Conservation (phyloP, 805 yeast genomes). For the Candida adriatica region DNA sequence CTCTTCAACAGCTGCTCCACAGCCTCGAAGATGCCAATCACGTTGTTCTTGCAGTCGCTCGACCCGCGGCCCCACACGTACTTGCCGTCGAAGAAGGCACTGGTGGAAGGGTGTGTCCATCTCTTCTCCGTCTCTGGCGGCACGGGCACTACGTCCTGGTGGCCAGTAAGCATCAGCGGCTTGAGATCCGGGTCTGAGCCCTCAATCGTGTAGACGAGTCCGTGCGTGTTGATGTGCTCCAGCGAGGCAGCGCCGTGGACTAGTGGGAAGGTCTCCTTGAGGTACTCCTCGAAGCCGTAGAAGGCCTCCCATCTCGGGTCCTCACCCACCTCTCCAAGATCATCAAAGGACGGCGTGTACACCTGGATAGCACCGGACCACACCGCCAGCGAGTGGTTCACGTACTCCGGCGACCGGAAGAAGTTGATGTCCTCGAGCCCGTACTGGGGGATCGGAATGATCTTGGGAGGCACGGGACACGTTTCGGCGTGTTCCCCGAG, state of each 20-base stretch:
- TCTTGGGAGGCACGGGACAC: slow-evolving; percentile 5
- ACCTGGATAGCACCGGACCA: slow-evolving; percentile 11
- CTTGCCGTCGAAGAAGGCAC: slow-evolving; percentile 59
- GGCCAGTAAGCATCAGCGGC: slow-evolving; percentile 71
- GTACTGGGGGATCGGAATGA: slow-evolving; percentile 3
- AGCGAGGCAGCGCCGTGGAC: slow-evolving; percentile 5
- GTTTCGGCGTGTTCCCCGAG: slow-evolving; percentile 1
- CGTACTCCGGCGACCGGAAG: slow-evolving; percentile 11
- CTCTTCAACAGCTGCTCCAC: slow-evolving; percentile 45
- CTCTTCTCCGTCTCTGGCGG: slow-evolving; percentile 46
- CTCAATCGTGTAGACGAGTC: slow-evolving; percentile 7
- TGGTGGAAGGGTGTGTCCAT: slow-evolving; percentile 67
- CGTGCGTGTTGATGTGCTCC: slow-evolving; percentile 11
- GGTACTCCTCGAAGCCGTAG: slow-evolving; percentile 7
- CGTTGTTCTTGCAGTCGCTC: slow-evolving; percentile 64
- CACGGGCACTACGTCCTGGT: slow-evolving; percentile 82
- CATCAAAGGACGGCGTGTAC: slow-evolving; percentile 10
- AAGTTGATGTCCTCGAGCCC: slow-evolving; percentile 5
- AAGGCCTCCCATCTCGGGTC: slow-evolving; percentile 13
- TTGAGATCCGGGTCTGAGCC: slow-evolving; percentile 48
- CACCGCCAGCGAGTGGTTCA: slow-evolving; percentile 8
- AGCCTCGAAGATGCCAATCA: slow-evolving; percentile 62
- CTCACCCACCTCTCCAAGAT: slow-evolving; percentile 9
- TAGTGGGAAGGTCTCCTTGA: slow-evolving; percentile 8
- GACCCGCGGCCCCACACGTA: slow-evolving; percentile 73